Evolutionary conservation across 805 yeast genomes (phyloP).

Genomic region (Pichia nakasei): DNA sequence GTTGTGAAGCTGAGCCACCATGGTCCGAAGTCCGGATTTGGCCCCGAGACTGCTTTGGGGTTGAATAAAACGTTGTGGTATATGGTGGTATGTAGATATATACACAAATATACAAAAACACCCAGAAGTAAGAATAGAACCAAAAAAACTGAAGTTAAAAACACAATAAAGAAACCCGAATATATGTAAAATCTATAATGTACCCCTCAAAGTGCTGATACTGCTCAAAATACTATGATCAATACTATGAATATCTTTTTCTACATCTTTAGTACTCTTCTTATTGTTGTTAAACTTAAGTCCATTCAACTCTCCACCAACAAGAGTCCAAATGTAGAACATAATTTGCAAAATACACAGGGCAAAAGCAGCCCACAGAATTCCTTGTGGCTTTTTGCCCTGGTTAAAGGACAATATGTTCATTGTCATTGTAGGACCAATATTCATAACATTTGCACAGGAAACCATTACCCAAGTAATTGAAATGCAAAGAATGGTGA

Average conservation of each 20-base stretch:
- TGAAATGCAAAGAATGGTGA: constrained; percentile 7
- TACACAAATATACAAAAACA: too few species aligned
- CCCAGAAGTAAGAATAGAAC: too few species aligned
- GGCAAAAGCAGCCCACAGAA: constrained; percentile 11
- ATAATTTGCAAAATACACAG: constrained; percentile 3
- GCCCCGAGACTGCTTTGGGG: not conserved
- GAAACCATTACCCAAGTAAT: constrained; percentile 10
- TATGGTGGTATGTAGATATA: too few species aligned
- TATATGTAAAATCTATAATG: constrained; percentile 6
- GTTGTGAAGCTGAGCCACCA: not conserved
- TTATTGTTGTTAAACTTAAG: not conserved
- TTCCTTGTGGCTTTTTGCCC: constrained; percentile 4
- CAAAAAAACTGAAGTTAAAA: too few species aligned
- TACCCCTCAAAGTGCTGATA: constrained; percentile 10
- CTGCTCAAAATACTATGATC: constrained; percentile 12
- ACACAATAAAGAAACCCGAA: too few species aligned
- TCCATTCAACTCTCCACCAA: not conserved
- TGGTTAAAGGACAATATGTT: constrained; percentile 6
- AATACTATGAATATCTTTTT: constrained; percentile 5
- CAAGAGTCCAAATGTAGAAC: constrained; percentile 1
- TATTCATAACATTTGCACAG: constrained; percentile 1
- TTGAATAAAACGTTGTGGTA: too few species aligned
- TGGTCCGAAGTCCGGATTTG: not conserved
- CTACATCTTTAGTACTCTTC: constrained; percentile 1
- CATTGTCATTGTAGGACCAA: constrained; percentile 10